A percentile compares a stretch with the other conserved stretches of the same genome.
Evolutionary conservation across 2,329 filamentous ascomycete genomes (phyloP).

Genomic region (Lachnellula hyalina): DNA sequence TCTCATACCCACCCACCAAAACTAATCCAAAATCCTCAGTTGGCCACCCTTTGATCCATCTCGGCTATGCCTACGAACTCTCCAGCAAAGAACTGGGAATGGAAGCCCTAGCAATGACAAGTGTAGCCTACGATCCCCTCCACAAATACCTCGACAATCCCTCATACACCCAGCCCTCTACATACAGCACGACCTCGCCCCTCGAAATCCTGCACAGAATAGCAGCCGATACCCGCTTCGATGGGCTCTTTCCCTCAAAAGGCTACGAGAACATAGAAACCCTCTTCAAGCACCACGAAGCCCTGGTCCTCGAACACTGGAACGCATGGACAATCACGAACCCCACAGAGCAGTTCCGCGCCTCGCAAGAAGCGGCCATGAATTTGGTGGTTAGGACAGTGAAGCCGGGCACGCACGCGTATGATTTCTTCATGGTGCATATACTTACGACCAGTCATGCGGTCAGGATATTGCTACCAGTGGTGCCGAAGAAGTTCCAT

Average conservation of each 20-base stretch:
- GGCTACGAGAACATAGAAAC: slow-evolving; percentile 58
- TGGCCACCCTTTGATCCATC: slow-evolving; percentile 86
- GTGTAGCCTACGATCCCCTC: slow-evolving; percentile 52
- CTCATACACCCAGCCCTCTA: slow-evolving; percentile 60
- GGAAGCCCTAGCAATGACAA: slow-evolving; percentile 72
- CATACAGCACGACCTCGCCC: slow-evolving; percentile 56
- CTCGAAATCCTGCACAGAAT: slow-evolving; percentile 69
- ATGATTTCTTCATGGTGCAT: slow-evolving; percentile 81
- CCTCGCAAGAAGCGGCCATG: slow-evolving; percentile 59
- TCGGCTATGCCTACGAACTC: slow-evolving; percentile 91
- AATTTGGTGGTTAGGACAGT: slow-evolving; percentile 59
- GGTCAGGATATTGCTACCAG: slow-evolving; percentile 75
- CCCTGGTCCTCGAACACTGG: slow-evolving; percentile 78
- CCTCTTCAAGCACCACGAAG: slow-evolving; percentile 65
- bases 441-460: slow-evolving; percentile 83
- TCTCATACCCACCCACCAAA: slow-evolving; percentile 17
- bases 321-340: slow-evolving; percentile 74
- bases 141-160: slow-evolving; percentile 68
- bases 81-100: slow-evolving; percentile 80
- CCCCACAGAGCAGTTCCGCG: slow-evolving; percentile 67
- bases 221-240: slow-evolving; percentile 62
- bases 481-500: slow-evolving; percentile 69
- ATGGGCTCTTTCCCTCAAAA: slow-evolving; percentile 55
- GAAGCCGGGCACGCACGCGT: slow-evolving; percentile 53
- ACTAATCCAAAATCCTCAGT: slow-evolving; percentile 43